These are phyloP conservation scores for Colletotrichum melonis DNA, from an alignment of 2,329 filamentous ascomycete species.

Conservation along the genomic window DNA sequence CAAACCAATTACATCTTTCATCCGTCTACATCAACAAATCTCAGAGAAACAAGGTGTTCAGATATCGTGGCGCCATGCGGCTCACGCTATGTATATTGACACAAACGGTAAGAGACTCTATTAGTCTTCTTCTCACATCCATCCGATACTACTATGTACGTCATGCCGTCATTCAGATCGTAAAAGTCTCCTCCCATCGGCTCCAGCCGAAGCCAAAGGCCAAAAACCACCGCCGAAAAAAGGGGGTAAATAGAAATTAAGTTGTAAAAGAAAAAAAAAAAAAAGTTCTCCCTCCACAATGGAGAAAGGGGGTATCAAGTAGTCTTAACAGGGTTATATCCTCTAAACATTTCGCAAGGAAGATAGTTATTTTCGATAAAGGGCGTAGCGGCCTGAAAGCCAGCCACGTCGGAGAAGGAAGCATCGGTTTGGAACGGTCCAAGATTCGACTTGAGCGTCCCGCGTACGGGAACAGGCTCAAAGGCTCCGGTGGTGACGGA, in stretches of 20 bases:
- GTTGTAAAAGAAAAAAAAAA: background rate
- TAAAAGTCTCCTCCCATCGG: background rate
- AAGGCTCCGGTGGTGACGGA: constrained; percentile 47
- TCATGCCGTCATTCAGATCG: constrained; percentile 17
- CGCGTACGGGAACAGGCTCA: constrained; percentile 42
- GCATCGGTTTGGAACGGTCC: constrained; percentile 39
- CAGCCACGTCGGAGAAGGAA: constrained; percentile 23
- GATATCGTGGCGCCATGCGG: background rate
- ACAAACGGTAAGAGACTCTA: background rate
- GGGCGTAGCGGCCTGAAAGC: constrained; percentile 34
- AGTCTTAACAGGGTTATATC: constrained; percentile 31
- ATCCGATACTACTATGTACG: constrained; percentile 5
- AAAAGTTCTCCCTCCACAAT: background rate
- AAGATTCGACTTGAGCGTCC: constrained; percentile 39
- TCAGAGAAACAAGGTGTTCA: background rate
- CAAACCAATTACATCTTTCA: background rate
- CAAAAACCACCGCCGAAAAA: background rate
- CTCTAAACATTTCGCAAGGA: constrained; percentile 35
- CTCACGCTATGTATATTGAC: constrained; percentile 1
- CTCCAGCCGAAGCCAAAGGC: background rate
- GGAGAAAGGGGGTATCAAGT: constrained; percentile 26
- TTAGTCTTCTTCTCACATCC: background rate
- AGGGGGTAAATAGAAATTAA: background rate
- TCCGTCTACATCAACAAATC: background rate
- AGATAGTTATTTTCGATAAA: constrained; percentile 39